Percentiles rank a stretch among this genome's conserved stretches.
These are phyloP conservation scores for Paracoccidioides brasiliensis DNA, from an alignment of 2,329 filamentous ascomycete species.

Conservation along the genomic window DNA sequence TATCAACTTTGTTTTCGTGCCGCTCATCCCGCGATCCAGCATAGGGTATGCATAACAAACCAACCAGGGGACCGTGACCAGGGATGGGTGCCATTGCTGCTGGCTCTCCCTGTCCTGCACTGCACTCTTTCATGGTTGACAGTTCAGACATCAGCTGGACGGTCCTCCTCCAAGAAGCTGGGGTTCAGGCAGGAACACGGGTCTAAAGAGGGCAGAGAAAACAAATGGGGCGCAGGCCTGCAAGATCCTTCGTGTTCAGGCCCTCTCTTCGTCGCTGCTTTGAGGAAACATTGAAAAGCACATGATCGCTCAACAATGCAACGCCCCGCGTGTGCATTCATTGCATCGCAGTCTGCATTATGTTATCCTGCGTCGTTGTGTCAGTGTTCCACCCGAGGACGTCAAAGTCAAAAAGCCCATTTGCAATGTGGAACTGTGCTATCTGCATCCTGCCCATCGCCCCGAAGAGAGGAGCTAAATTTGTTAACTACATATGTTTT, in stretches of 20 bases:
- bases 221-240: neutral
- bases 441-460: neutral
- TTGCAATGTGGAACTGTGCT: neutral
- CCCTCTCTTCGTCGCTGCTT: neutral
- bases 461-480: neutral
- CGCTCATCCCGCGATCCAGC: too few relatives aligned
- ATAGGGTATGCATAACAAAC: too few relatives aligned
- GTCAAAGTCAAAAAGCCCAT: neutral
- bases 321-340: conserved; percentile 8
- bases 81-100: neutral
- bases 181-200: neutral
- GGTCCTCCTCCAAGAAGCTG: neutral
- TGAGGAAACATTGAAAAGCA: conserved; percentile 1
- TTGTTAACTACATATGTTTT: neutral
- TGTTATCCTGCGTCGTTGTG: neutral
- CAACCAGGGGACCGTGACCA: too few relatives aligned
- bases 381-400: neutral
- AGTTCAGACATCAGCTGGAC: neutral
- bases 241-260: neutral
- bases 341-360: neutral
- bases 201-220: neutral
- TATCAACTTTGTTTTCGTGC: too few relatives aligned
- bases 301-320: conserved; percentile 10
- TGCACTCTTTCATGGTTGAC: neutral
- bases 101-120: neutral